Conservation (phyloP, 176 grass and related monocot species). For the Triticum turgidum region DNA sequence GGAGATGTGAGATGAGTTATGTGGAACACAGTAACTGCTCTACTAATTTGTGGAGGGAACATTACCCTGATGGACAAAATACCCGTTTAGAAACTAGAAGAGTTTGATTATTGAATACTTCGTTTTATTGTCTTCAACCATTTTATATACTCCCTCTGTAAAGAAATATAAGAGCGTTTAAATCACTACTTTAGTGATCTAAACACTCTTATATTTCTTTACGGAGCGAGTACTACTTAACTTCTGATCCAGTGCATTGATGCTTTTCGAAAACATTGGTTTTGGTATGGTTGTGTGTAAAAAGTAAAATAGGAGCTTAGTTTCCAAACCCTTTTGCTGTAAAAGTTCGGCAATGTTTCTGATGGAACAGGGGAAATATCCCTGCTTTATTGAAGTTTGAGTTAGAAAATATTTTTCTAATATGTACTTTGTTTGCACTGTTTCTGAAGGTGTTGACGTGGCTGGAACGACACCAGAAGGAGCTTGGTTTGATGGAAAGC, state of each 20-base stretch:
- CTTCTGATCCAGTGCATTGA: background rate
- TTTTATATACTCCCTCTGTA: background rate
- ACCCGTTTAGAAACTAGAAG: background rate
- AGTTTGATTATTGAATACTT: background rate
- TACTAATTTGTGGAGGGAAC: conserved; percentile 14
- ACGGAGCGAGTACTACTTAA: background rate
- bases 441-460: conserved; percentile 17
- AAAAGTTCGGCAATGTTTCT: background rate
- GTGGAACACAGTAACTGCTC: background rate
- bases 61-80: background rate
- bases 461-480: conserved; percentile 36
- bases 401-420: conserved; percentile 12
- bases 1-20: background rate
- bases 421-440: conserved; percentile 13
- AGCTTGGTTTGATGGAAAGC: conserved; percentile 32
- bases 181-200: too few species aligned
- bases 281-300: background rate
- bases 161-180: too few species aligned
- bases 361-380: background rate
- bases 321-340: background rate
- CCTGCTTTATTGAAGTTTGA: background rate
- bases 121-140: background rate
- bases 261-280: background rate
- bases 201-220: too few species aligned
- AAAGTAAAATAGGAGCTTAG: background rate